phyloP scores from a whole-genome alignment of 1,139 yeast species.

The Protomyces pachydermus region DNA sequence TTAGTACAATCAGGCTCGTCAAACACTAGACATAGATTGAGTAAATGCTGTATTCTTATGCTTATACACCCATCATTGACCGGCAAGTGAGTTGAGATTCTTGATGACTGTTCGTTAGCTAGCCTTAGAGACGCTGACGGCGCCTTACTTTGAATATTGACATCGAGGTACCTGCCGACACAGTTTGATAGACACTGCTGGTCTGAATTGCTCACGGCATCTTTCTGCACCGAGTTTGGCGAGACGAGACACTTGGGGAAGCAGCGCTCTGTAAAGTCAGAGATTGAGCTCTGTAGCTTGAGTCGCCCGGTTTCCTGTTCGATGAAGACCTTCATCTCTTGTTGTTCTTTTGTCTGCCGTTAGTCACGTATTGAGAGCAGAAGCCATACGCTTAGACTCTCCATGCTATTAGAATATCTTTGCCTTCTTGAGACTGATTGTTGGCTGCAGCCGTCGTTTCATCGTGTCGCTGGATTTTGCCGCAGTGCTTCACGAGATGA shows the following conservation, averaged over 20 bases:
- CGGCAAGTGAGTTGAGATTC: conserved; percentile 14
- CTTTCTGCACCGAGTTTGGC: conserved; percentile 13
- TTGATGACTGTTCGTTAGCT: conserved; percentile 16
- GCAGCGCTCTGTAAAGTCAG: conserved; percentile 27
- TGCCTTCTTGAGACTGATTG: background rate
- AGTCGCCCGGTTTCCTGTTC: conserved; percentile 26
- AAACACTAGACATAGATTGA: background rate
- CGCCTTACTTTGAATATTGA: conserved; percentile 18
- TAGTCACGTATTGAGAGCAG: background rate
- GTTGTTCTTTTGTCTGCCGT: conserved; percentile 12
- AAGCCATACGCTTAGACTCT: background rate
- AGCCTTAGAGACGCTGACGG: background rate
- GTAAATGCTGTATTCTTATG: background rate
- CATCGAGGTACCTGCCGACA: conserved; percentile 27
- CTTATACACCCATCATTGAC: conserved; percentile 1
- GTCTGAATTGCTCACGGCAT: conserved; percentile 7
- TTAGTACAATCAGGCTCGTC: background rate
- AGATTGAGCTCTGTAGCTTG: conserved; percentile 25
- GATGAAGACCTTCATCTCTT: conserved; percentile 24
- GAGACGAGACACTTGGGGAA: conserved; percentile 20
- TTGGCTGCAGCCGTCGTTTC: no score
- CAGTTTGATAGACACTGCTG: conserved; percentile 25
- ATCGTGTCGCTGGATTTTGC: no score
- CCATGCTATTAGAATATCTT: background rate
- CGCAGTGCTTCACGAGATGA: no score